A percentile compares a stretch with the other conserved stretches of the same genome.
Evolutionary conservation across 805 yeast genomes (phyloP).

Genomic region (Priceomyces haplophilus): DNA sequence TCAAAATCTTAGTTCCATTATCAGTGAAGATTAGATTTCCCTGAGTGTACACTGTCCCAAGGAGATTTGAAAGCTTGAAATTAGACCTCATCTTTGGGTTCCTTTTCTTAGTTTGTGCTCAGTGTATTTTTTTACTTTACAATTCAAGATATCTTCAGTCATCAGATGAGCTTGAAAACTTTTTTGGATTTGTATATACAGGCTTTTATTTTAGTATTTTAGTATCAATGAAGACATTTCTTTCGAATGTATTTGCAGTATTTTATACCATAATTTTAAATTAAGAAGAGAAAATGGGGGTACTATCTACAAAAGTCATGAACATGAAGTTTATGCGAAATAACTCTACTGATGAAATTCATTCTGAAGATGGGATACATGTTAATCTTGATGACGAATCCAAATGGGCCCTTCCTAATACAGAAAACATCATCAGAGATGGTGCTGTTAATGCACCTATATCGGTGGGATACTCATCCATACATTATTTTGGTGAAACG

Average conservation of each 20-base stretch:
- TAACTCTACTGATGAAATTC: too few relatives aligned
- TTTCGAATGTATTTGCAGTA: not conserved
- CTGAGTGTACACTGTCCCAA: conserved; percentile 92
- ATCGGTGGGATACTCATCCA: conserved; percentile 41
- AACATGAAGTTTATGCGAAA: conserved; percentile 69
- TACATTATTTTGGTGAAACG: conserved; percentile 24
- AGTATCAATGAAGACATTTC: too few relatives aligned
- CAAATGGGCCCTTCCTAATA: conserved; percentile 48
- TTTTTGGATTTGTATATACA: conserved; percentile 6
- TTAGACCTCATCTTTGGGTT: conserved; percentile 87
- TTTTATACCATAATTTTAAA: too few relatives aligned
- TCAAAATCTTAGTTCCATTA: conserved; percentile 78
- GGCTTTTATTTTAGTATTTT: conserved; percentile 1
- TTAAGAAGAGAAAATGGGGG: conserved; percentile 19
- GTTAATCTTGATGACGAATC: conserved; percentile 50
- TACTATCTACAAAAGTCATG: conserved; percentile 64
- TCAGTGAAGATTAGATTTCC: conserved; percentile 86
- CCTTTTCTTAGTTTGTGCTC: not conserved
- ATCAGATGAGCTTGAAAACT: conserved; percentile 10
- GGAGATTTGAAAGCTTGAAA: conserved; percentile 77
- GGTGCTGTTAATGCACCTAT: conserved; percentile 24
- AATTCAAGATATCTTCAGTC: too few relatives aligned
- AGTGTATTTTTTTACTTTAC: not conserved
- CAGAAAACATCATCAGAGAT: conserved; percentile 23
- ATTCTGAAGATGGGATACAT: too few relatives aligned